Conservation (phyloP, 208 protist genomes). For the Leishmania major region DNA sequence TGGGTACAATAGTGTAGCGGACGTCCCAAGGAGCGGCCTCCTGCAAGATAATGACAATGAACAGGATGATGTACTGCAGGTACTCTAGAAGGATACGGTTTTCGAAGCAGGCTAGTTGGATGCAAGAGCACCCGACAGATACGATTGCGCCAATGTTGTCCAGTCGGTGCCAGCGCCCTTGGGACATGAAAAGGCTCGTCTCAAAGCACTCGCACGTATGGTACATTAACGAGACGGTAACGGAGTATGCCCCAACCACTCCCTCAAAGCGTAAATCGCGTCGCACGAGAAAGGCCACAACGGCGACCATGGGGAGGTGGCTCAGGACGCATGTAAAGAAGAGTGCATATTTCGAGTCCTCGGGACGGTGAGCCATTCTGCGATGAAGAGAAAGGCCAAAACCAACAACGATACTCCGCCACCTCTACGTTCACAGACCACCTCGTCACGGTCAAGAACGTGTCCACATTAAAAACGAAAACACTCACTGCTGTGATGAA, state of each 20-base stretch:
- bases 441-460: neutral
- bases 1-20: constrained; percentile 47
- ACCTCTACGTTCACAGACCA: neutral
- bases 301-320: constrained; percentile 50
- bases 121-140: constrained; percentile 44
- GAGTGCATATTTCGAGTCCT: constrained; percentile 35
- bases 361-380: constrained; percentile 22
- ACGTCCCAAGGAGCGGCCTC: constrained; percentile 69
- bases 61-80: constrained; percentile 49
- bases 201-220: constrained; percentile 67
- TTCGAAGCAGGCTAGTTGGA: constrained; percentile 42
- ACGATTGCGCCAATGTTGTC: constrained; percentile 78
- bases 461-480: neutral
- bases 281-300: constrained; percentile 31
- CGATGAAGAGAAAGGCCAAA: neutral
- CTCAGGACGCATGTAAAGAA: constrained; percentile 64
- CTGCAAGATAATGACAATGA: constrained; percentile 56
- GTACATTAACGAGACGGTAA: constrained; percentile 73
- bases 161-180: constrained; percentile 69
- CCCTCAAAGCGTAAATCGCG: constrained; percentile 36
- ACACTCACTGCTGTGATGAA: neutral
- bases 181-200: constrained; percentile 44
- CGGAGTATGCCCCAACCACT: constrained; percentile 28
- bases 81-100: constrained; percentile 33
- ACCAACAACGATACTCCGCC: neutral